Evolutionary conservation across 129 eudicot genomes (phyloP).

Genomic region (Saposhnikovia divaricata): DNA sequence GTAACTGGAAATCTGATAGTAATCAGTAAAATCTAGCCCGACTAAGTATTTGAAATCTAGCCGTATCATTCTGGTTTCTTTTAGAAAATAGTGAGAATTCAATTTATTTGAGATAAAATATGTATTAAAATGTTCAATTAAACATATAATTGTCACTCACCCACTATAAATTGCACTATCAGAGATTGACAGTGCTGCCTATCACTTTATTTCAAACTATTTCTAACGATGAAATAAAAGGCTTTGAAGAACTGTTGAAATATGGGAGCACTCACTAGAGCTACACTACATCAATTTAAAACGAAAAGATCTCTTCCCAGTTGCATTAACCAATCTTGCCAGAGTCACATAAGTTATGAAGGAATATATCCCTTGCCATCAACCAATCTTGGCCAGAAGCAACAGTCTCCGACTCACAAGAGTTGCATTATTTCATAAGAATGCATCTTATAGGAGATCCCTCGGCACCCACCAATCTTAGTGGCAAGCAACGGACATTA

Average conservation of each 20-base stretch:
- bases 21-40: no score
- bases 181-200: background rate
- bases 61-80: no score
- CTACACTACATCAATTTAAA: background rate
- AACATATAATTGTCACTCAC: no score
- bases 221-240: background rate
- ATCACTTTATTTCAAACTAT: background rate
- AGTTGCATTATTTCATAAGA: conserved; percentile 24
- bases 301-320: no score
- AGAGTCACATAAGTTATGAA: background rate
- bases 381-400: background rate
- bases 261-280: background rate
- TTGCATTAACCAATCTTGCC: no score
- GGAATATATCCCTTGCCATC: background rate
- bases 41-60: no score
- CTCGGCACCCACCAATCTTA: conserved; percentile 68
- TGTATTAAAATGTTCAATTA: no score
- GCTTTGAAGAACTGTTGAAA: background rate
- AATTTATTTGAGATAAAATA: no score
- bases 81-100: no score
- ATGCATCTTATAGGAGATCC: conserved; percentile 86
- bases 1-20: no score
- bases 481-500: conserved; percentile 68
- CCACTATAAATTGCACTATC: no score
- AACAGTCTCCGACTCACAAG: background rate